Percentiles rank a stretch among this genome's conserved stretches.
Conservation (phyloP, 176 grass and related monocot genomes). For the Chrysopogon serrulatus region DNA sequence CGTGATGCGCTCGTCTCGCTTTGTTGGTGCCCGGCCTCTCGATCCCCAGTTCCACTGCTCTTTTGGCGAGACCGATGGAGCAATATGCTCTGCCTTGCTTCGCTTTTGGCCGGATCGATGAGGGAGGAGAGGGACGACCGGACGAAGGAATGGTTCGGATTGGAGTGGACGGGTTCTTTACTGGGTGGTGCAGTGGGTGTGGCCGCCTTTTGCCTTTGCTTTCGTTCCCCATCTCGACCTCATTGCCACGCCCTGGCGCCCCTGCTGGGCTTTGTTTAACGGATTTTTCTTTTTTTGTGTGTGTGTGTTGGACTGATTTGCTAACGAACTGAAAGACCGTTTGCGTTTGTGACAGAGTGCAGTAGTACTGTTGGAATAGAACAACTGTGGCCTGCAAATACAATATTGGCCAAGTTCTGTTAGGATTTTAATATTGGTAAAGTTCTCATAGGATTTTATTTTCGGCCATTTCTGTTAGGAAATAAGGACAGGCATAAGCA, state of each 20-base stretch:
- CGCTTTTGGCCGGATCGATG: constrained; percentile 62
- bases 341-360: background rate
- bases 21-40: constrained; percentile 11
- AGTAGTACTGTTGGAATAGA: background rate
- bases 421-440: background rate
- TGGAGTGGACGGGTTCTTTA: constrained; percentile 16
- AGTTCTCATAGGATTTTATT: background rate
- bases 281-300: constrained; percentile 5
- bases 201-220: constrained; percentile 44
- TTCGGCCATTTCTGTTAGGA: background rate
- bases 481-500: background rate
- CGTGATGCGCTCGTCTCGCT: constrained; percentile 22
- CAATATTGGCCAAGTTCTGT: background rate
- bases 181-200: constrained; percentile 22
- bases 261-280: constrained; percentile 11
- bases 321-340: constrained; percentile 18
- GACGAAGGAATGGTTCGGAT: constrained; percentile 9
- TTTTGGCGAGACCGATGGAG: constrained; percentile 52
- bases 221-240: constrained; percentile 30
- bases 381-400: background rate
- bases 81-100: constrained; percentile 25
- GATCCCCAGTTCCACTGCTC: constrained; percentile 32
- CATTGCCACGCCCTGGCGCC: background rate
- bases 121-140: background rate
- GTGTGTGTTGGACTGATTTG: constrained; percentile 13